Conservation (phyloP, 768 basidiomycete species). For the Neoboletus magnificus region DNA sequence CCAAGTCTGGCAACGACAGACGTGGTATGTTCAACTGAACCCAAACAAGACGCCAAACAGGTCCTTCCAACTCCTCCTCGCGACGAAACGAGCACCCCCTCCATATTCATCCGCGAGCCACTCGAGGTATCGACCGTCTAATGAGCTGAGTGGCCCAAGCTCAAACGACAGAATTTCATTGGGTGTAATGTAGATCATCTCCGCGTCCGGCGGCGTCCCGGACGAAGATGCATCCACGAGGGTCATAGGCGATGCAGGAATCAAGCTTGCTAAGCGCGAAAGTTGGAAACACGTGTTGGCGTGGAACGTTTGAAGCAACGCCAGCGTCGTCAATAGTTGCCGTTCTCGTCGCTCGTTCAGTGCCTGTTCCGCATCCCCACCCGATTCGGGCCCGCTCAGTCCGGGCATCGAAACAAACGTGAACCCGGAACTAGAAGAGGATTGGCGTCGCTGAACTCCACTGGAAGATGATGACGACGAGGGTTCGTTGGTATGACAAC, state of each 20-base stretch:
- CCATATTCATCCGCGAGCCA: conserved; percentile 73
- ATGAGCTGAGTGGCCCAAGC: conserved; percentile 66
- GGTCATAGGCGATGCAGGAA: conserved; percentile 9
- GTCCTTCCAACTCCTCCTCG: conserved; percentile 48
- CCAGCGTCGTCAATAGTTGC: conserved; percentile 46
- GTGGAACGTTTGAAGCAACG: conserved; percentile 66
- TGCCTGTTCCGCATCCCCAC: conserved; percentile 9
- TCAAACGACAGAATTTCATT: conserved; percentile 67
- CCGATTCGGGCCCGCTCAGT: conserved; percentile 22
- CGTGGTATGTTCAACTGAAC: conserved; percentile 27
- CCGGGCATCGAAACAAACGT: conserved; percentile 23
- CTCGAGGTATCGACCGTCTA: conserved; percentile 73
- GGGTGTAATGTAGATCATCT: conserved; percentile 48
- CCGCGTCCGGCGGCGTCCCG: conserved; percentile 10
- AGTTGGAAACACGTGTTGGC: conserved; percentile 60
- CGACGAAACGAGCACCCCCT: conserved; percentile 37
- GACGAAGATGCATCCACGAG: neutral
- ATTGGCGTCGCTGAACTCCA: conserved; percentile 27
- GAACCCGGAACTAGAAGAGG: conserved; percentile 30
- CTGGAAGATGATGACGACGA: conserved; percentile 29
- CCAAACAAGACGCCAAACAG: conserved; percentile 43
- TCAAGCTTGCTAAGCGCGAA: conserved; percentile 37
- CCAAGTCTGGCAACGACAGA: neutral
- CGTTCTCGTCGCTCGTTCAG: conserved; percentile 33
- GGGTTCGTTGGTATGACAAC: conserved; percentile 32